Evolutionary conservation across 164 flowering plant genomes (phyloP).

Genomic region (Protea cynaroides): DNA sequence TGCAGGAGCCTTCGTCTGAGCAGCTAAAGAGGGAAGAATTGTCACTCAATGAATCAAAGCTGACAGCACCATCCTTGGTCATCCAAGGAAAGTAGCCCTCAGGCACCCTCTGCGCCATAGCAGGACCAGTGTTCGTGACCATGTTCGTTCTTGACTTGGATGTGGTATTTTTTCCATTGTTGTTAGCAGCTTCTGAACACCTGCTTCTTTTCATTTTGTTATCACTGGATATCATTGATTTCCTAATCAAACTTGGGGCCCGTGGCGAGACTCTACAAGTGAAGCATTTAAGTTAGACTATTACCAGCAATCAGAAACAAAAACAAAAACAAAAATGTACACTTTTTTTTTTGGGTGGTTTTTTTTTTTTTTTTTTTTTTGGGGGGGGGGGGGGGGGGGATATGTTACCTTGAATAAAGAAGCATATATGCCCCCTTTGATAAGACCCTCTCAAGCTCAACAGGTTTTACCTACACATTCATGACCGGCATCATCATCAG

Average conservation of each 20-base stretch:
- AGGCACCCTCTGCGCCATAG: conserved; percentile 1
- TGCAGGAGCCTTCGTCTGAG: conserved; percentile 81
- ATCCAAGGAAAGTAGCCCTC: conserved; percentile 14
- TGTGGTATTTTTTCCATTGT: conserved; percentile 14
- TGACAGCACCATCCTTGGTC: conserved; percentile 10
- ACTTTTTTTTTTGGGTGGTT: too few relatives aligned
- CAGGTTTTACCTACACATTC: conserved; percentile 55
- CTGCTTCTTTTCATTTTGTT: conserved; percentile 16
- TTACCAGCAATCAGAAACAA: neutral
- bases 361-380: too few relatives aligned
- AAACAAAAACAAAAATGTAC: neutral
- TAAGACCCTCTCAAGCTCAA: conserved; percentile 65
- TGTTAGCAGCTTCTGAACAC: conserved; percentile 13
- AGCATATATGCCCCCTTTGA: conserved; percentile 83
- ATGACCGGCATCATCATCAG: conserved; percentile 9
- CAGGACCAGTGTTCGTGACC: conserved; percentile 6
- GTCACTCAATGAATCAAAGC: conserved; percentile 63
- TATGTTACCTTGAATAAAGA: conserved; percentile 67
- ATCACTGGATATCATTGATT: conserved; percentile 20
- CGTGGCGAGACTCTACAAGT: conserved; percentile 65
- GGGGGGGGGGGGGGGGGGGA: neutral
- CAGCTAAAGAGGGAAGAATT: conserved; percentile 66
- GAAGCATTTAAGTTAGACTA: neutral
- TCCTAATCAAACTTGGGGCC: conserved; percentile 60
- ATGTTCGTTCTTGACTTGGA: conserved; percentile 15